Evolutionary conservation across 371 early-diverging fungal genomes (phyloP).

Genomic region (Mucor irregularis): DNA sequence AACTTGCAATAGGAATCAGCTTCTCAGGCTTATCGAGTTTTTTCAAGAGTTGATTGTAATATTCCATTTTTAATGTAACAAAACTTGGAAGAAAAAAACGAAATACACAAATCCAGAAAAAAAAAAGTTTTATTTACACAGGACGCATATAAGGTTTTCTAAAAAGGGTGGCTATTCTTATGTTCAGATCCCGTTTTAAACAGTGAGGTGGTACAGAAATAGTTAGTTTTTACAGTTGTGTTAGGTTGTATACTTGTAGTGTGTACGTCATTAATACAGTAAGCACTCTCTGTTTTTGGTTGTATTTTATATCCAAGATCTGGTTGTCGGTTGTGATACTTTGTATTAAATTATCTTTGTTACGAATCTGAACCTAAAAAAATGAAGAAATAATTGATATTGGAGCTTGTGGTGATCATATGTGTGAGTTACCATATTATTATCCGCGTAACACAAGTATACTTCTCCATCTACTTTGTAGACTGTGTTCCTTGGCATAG

Average conservation of each 20-base stretch:
- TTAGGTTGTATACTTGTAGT: neutral
- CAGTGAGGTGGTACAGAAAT: neutral
- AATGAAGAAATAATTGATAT: neutral
- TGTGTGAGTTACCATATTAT: slow-evolving; percentile 1
- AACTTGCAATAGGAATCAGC: neutral
- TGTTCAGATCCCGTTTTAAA: too few species aligned
- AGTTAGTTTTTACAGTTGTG: neutral
- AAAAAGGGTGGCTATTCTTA: too few species aligned
- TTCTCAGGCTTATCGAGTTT: neutral
- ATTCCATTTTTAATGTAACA: neutral
- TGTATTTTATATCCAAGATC: slow-evolving; percentile 2
- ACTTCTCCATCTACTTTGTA: slow-evolving; percentile 6
- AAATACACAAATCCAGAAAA: neutral
- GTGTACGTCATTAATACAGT: neutral
- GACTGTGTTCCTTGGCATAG: neutral
- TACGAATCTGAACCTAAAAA: slow-evolving; percentile 1
- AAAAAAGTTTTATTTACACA: neutral
- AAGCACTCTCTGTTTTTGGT: neutral
- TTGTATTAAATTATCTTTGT: neutral
- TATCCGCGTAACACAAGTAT: slow-evolving; percentile 8
- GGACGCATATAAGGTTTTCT: too few species aligned
- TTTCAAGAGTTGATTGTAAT: neutral
- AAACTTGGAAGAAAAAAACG: neutral
- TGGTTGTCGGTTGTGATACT: neutral
- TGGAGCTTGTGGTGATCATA: neutral